Evolutionary conservation across 257 asterid species (phyloP).

Genomic region (Prunella vulgaris): DNA sequence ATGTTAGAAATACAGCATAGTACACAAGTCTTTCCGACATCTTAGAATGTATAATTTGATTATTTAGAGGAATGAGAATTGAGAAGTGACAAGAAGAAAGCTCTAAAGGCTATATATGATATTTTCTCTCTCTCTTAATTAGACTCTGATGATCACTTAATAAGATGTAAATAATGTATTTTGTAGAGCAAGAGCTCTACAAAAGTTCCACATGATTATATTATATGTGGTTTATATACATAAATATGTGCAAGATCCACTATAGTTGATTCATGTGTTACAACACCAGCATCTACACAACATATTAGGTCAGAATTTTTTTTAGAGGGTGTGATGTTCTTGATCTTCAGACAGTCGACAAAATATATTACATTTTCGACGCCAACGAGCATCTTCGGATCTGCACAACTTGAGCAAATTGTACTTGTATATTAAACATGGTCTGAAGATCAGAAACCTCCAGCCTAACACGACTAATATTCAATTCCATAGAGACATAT

Average conservation of each 20-base stretch:
- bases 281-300: not conserved
- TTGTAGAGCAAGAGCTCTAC: too few relatives aligned
- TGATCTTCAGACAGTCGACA: not conserved
- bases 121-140: too few relatives aligned
- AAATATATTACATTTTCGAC: not conserved
- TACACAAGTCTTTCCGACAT: not conserved
- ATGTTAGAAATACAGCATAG: not conserved
- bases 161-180: too few relatives aligned
- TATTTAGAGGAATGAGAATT: too few relatives aligned
- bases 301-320: not conserved
- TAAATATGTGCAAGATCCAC: not conserved
- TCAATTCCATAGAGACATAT: too few relatives aligned
- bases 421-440: not conserved
- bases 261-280: not conserved
- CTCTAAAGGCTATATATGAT: not conserved
- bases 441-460: slow-evolving; percentile 13
- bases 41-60: too few relatives aligned
- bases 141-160: too few relatives aligned
- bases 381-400: not conserved
- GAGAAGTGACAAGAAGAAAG: not conserved
- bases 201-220: not conserved
- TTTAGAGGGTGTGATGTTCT: not conserved
- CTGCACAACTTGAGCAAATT: not conserved
- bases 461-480: not conserved
- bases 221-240: not conserved